phyloP scores from a whole-genome alignment of 305 asterid genomes.

The Fraxinus floribunda region DNA sequence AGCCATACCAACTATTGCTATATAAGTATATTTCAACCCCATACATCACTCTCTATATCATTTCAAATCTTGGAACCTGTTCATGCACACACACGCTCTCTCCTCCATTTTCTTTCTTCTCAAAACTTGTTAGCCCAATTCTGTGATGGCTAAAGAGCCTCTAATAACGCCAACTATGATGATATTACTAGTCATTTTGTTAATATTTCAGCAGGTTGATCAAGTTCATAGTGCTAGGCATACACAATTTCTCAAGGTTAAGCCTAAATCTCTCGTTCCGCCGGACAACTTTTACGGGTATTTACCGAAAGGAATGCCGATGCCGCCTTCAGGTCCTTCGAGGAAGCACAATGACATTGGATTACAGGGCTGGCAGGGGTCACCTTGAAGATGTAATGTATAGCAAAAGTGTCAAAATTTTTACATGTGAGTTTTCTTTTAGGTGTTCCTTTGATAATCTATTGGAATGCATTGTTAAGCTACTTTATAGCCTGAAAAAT shows the following conservation, averaged over 20 bases:
- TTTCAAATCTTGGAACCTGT: neutral
- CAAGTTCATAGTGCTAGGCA: slow-evolving; percentile 30
- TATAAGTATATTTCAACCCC: neutral
- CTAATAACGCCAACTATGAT: neutral
- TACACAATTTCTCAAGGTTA: slow-evolving; percentile 49
- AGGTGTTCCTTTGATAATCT: neutral
- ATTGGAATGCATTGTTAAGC: neutral
- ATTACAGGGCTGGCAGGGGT: slow-evolving; percentile 13
- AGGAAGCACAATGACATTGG: slow-evolving; percentile 58
- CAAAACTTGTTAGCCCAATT: neutral
- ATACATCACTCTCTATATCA: neutral
- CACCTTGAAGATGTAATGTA: slow-evolving; percentile 24
- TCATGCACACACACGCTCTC: neutral
- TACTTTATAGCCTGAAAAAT: neutral
- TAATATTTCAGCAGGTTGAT: neutral
- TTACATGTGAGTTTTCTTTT: slow-evolving; percentile 18
- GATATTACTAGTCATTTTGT: neutral
- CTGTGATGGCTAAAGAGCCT: neutral
- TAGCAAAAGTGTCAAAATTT: neutral
- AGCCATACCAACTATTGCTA: slow-evolving; percentile 1
- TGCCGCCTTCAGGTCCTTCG: slow-evolving; percentile 78
- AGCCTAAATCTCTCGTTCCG: slow-evolving; percentile 21
- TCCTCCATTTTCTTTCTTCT: neutral
- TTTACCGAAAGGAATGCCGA: slow-evolving; percentile 64
- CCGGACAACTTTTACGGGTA: slow-evolving; percentile 35